Evolutionary conservation across 495 filamentous ascomycete genomes (phyloP), one percentile per base, ranked within the genome.

Genomic region (Cercophora newfieldiana): DNA sequence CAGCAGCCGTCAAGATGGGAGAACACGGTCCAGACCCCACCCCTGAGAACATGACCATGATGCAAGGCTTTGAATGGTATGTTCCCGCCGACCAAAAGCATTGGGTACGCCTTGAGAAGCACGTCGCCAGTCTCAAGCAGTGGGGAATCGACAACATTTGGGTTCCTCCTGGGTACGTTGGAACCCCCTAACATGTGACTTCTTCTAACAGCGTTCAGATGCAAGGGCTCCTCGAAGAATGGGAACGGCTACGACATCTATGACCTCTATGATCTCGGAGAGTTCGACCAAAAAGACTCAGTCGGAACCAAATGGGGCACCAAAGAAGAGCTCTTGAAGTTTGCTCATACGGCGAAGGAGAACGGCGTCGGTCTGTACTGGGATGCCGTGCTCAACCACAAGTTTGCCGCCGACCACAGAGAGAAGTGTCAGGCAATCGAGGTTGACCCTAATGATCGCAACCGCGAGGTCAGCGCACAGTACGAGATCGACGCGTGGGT

Each of bases 201-300:
- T 22, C 3, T 14, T 28, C 65, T 60, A 44, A 60, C 19, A 37
- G 7, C 14, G 7, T 12, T 21, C 49, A 72, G 70, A 62, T 92
- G 90, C 77, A 93, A 92, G 74, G 88, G 83, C 1, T 84, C 85
- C 69, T 86, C 80, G 47, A 82, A 83, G 1, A 68, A 82, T 4
- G 86, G 87, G 12, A 91, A 90, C 69, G 90, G 90, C n/a, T 92
- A 91, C 71, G 90, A 92, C 73, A 83, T 90, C 69, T 92, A 92
- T 64, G 89, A 92, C 69, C 75, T 93, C 3, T 93, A 89, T 68
- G 90, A 93, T 61, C 74, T 92, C 24, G 90, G 90, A 33, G 90
- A 93, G 69, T 93, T 91, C 68, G 84, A 92, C 68, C 90, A 91
- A 68, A 91, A 91, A 68, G 87, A 87, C 44, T 71, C 77, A 1